phyloP scores from a whole-genome alignment of 768 basidiomycete species.

The Boletus coccyginus region DNA sequence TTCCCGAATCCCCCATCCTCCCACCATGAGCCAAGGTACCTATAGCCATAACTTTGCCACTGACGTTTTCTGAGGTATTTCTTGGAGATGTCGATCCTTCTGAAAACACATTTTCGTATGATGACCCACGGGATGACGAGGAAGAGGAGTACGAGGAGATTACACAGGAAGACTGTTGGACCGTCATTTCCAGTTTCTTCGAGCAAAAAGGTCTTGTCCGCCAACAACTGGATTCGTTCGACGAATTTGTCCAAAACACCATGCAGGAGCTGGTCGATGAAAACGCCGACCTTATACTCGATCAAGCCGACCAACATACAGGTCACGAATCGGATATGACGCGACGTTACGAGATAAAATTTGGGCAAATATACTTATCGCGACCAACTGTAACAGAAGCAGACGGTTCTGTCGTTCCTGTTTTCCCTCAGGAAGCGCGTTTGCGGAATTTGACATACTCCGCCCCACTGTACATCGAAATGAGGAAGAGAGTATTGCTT shows the following conservation, averaged over 20 bases:
- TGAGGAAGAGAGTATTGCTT: conserved; percentile 80
- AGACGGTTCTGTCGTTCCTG: conserved; percentile 89
- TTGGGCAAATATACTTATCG: conserved; percentile 96
- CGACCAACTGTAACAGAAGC: conserved; percentile 93
- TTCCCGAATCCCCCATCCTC: background rate
- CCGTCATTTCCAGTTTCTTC: conserved; percentile 95
- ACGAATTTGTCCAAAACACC: conserved; percentile 98
- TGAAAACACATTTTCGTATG: conserved; percentile 51
- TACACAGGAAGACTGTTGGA: conserved; percentile 93
- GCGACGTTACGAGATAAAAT: conserved; percentile 94
- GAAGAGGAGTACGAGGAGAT: conserved; percentile 69
- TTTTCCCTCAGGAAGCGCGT: conserved; percentile 96
- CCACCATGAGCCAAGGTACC: conserved; percentile 33
- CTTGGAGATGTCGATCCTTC: conserved; percentile 45
- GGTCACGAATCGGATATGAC: conserved; percentile 81
- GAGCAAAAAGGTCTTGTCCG: conserved; percentile 96
- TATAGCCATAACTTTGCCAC: conserved; percentile 16
- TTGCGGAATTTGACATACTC: conserved; percentile 95
- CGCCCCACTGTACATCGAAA: conserved; percentile 92
- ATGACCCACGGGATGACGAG: conserved; percentile 52
- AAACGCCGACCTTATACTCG: conserved; percentile 90
- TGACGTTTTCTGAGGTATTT: conserved; percentile 34
- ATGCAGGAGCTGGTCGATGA: conserved; percentile 99
- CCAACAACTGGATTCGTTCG: conserved; percentile 97
- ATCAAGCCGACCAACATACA: conserved; percentile 95